Conservation (phyloP, 345 rosid genomes). For the Populus pruinosa region DNA sequence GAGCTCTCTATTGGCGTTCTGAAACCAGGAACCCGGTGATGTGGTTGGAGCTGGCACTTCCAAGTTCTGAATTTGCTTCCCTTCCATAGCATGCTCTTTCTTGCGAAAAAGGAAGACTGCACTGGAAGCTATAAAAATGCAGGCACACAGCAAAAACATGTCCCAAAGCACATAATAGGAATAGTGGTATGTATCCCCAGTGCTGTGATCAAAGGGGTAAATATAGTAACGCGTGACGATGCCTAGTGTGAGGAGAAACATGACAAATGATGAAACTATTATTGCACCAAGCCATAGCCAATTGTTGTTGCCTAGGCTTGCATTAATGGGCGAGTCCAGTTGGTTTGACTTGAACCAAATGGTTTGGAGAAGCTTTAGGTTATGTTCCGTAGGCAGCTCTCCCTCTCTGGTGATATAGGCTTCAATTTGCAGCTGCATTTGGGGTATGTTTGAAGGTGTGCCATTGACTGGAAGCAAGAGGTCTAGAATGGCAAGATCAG, state of each 20-base stretch:
- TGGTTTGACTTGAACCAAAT: conserved; percentile 20
- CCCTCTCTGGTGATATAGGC: conserved; percentile 23
- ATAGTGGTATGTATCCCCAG: conserved; percentile 5
- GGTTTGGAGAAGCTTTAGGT: conserved; percentile 10
- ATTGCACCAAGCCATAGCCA: conserved; percentile 28
- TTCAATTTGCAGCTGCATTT: conserved; percentile 19
- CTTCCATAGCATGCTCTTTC: neutral
- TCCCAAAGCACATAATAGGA: conserved; percentile 19
- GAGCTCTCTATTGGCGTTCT: neutral
- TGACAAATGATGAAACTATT: conserved; percentile 14
- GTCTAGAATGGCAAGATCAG: conserved; percentile 22
- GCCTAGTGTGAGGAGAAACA: conserved; percentile 14
- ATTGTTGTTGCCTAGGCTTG: conserved; percentile 11
- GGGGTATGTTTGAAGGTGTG: neutral
- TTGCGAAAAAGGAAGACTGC: conserved; percentile 9
- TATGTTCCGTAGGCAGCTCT: neutral
- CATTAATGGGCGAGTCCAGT: conserved; percentile 14
- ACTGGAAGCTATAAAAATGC: neutral
- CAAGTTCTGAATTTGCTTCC: conserved; percentile 10
- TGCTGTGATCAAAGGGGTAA: conserved; percentile 10
- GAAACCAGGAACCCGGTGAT: conserved; percentile 6
- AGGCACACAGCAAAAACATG: conserved; percentile 11
- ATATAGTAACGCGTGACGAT: conserved; percentile 18
- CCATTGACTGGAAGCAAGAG: conserved; percentile 20
- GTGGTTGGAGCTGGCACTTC: conserved; percentile 12